These are phyloP conservation scores for Chaetomium tenue DNA, from an alignment of 495 filamentous ascomycete species.

Conservation along the genomic window DNA sequence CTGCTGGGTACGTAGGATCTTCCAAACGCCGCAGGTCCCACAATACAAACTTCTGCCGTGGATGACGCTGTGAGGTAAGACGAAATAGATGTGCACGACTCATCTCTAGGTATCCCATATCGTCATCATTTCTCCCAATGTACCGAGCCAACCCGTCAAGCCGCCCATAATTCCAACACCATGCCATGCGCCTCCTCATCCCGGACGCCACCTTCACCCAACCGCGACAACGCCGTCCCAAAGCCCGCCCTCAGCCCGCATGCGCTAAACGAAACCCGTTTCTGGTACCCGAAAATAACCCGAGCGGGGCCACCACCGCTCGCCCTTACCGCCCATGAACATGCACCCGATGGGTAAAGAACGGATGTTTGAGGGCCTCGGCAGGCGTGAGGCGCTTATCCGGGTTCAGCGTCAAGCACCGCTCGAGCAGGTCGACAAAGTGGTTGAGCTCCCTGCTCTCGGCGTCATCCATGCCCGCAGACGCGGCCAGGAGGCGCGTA, in stretches of 20 bases:
- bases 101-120: no score
- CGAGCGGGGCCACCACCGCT: no score
- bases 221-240: neutral
- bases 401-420: constrained; percentile 85
- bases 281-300: no score
- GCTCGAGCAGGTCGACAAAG: constrained; percentile 84
- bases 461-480: constrained; percentile 66
- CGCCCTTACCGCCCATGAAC: neutral
- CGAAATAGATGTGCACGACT: no score
- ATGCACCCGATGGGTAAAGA: constrained; percentile 46
- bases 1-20: no score
- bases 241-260: neutral
- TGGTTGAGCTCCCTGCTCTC: constrained; percentile 75
- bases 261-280: neutral
- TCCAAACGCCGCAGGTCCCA: no score
- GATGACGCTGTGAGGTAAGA: no score
- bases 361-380: constrained; percentile 87
- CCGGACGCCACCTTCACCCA: neutral
- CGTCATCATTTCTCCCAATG: no score
- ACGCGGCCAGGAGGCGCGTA: constrained; percentile 69
- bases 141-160: neutral
- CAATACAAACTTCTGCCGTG: no score
- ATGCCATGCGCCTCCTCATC: neutral
- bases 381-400: constrained; percentile 84
- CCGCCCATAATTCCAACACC: neutral